Evolutionary conservation across 495 filamentous ascomycete species (phyloP), one percentile per base, ranked within the genome.

Genomic region (Xylaria scruposa): DNA sequence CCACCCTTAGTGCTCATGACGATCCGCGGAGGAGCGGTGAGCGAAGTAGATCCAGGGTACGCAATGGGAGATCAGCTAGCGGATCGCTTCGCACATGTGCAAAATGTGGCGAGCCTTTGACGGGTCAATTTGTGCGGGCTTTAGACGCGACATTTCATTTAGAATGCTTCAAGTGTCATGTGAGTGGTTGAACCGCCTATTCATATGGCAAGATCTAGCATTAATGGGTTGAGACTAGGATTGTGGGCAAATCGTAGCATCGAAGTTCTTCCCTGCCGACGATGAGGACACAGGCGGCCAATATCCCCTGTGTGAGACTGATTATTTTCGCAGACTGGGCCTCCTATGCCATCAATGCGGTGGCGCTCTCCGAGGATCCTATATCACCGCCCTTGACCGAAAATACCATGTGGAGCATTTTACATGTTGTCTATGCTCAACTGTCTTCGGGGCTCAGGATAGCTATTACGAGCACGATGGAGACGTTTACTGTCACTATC

Each of bases 361-460:
- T 72, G 94, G 94, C 60, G 97, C 97, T 62, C 86, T 99, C 26
- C 94, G 97, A 53, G 97, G 96, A 6, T 98, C 97, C 26, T 99
- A 99, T 78, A 99, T 99, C 74, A 99, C 97, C 0, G 97, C 97
- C 9, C 87, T 98, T 44, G 97, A 99, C 72, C 91, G 93, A 63
- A 99, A 99, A 81, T 99, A 98, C 78, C 97, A 99, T 79, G 97
- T 99, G 71, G 96, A 98, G 76, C 97, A 99, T 82, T 99, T 99
- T 78, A 99, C 97, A 38, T 99, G 97, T 81, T 97, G 94, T 19
- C 90, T 97, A 65, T 99, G 97, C 79, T 94, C 95, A 6, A 97
- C 95, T 0, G 93, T 99, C 0, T 99, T 99, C 78, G 97, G 97
- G 51, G 96, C 97, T 13, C 93, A 96, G 76, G 97, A 99, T 81